These are phyloP conservation scores for Pseudogymnoascus sp. DNA, from an alignment of 2,329 filamentous ascomycete genomes.

Conservation along the genomic window DNA sequence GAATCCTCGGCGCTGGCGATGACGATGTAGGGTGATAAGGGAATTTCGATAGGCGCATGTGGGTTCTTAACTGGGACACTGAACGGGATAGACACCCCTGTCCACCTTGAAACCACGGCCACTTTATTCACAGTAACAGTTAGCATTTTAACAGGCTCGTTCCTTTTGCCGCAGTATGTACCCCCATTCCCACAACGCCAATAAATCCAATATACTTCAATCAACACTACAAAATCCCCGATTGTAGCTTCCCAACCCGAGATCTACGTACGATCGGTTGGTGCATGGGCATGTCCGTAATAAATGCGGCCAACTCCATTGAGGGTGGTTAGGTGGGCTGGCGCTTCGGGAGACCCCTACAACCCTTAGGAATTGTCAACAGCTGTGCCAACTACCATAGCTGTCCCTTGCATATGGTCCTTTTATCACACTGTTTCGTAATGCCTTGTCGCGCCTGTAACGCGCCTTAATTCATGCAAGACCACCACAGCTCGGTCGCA, in stretches of 20 bases:
- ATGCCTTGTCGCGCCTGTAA: conserved; percentile 1
- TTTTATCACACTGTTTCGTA: not conserved
- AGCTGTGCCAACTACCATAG: not conserved
- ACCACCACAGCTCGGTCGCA: not conserved
- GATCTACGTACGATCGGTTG: not conserved
- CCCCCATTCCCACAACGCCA: not conserved
- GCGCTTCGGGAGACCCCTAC: not conserved
- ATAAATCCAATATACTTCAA: not conserved
- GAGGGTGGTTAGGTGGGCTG: not conserved
- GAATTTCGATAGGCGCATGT: conserved; percentile 2
- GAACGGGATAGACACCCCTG: conserved; percentile 1
- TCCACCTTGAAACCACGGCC: conserved; percentile 4
- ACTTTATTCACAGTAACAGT: not conserved
- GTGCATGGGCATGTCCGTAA: not conserved
- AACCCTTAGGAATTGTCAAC: no score
- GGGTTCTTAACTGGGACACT: not conserved
- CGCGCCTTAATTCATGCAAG: not conserved
- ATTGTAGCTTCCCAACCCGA: not conserved
- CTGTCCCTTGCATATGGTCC: not conserved
- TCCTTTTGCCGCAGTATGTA: not conserved
- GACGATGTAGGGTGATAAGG: not conserved
- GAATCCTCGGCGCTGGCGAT: not conserved
- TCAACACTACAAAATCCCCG: not conserved
- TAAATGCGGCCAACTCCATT: not conserved
- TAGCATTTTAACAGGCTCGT: not conserved